Conservation (phyloP, 1,284 basidiomycete genomes). For the Cryptococcus sp. region DNA sequence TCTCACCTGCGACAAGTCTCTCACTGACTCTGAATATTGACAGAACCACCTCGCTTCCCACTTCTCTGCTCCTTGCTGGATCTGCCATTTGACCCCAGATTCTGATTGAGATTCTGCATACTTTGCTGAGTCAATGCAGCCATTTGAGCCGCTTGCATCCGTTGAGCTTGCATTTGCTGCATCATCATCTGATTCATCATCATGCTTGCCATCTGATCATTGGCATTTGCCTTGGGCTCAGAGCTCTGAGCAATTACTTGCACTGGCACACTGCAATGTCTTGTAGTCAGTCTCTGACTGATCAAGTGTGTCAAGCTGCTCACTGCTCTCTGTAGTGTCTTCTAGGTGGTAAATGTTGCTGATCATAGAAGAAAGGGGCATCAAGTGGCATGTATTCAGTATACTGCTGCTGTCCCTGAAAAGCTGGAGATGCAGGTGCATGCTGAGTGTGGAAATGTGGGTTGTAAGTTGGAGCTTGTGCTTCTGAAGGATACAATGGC, state of each 20-base stretch:
- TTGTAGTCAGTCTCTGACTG: not conserved
- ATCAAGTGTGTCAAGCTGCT: not conserved
- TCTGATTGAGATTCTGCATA: slow-evolving; percentile 5
- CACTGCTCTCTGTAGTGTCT: slow-evolving; percentile 3
- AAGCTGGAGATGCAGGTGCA: too few species aligned
- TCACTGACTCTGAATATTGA: slow-evolving; percentile 36
- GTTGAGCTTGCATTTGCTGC: slow-evolving; percentile 40
- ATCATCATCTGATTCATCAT: slow-evolving; percentile 46
- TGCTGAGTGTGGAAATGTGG: too few species aligned
- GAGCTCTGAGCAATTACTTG: slow-evolving; percentile 14
- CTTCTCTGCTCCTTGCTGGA: not conserved
- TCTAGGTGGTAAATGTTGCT: not conserved
- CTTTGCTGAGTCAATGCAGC: slow-evolving; percentile 28
- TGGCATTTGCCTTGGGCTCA: slow-evolving; percentile 6
- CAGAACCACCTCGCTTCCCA: slow-evolving; percentile 6
- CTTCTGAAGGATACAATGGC: not conserved
- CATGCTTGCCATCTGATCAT: slow-evolving; percentile 37
- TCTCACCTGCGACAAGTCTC: not conserved
- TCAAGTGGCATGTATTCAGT: not conserved
- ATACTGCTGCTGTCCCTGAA: not conserved
- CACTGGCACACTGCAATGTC: slow-evolving; percentile 10
- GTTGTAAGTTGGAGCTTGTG: not conserved
- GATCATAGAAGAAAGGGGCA: too few species aligned
- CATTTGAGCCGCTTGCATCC: slow-evolving; percentile 41
- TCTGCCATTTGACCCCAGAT: not conserved